A percentile compares a stretch with the other conserved stretches of the same genome.
Conservation (phyloP, 768 basidiomycete genomes). For the Termitomyces sp. region DNA sequence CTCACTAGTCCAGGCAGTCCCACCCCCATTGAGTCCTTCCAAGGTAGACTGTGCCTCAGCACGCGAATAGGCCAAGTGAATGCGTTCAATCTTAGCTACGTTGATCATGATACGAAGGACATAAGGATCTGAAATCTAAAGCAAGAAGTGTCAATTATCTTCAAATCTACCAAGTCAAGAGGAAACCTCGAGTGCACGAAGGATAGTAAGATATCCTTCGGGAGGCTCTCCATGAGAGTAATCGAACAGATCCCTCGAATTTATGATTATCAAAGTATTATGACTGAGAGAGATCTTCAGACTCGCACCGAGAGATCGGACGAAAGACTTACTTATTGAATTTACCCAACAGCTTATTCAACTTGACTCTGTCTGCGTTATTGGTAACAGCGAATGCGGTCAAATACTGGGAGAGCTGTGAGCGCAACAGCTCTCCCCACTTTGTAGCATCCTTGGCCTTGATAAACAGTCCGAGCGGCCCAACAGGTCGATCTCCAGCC, state of each 20-base stretch:
- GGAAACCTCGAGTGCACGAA: conserved; percentile 73
- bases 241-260: conserved; percentile 76
- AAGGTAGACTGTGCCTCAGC: conserved; percentile 55
- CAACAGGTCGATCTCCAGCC: conserved; percentile 63
- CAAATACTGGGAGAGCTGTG: conserved; percentile 53
- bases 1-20: conserved; percentile 60
- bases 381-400: conserved; percentile 74
- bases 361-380: conserved; percentile 46
- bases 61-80: conserved; percentile 61
- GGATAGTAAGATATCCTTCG: conserved; percentile 57
- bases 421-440: conserved; percentile 66
- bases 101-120: conserved; percentile 84
- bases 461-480: conserved; percentile 78
- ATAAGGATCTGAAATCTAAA: conserved; percentile 68
- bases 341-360: conserved; percentile 53
- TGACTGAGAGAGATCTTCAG: conserved; percentile 25
- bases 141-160: conserved; percentile 2
- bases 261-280: conserved; percentile 52
- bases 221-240: conserved; percentile 70
- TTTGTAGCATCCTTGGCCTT: conserved; percentile 58
- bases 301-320: background rate
- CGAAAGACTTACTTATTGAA: conserved; percentile 55
- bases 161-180: background rate
- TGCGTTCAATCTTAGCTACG: conserved; percentile 62
- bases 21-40: conserved; percentile 36